phyloP scores from a whole-genome alignment of 306 rosid genomes.

The Alnus rubra region DNA sequence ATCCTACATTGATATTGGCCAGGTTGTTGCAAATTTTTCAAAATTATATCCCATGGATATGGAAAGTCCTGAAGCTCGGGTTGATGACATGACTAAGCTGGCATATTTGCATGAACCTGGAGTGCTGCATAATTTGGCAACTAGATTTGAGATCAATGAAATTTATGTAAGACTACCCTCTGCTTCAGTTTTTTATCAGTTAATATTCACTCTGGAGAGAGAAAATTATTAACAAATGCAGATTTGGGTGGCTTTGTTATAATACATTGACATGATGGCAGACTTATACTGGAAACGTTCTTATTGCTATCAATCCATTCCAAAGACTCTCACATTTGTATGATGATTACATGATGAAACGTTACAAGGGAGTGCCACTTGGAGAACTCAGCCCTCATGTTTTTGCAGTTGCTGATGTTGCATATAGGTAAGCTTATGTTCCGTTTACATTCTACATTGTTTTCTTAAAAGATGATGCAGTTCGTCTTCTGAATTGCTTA shows the following conservation, averaged over 20 bases:
- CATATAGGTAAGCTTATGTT: conserved; percentile 67
- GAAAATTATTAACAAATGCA: conserved; percentile 32
- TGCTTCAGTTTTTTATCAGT: conserved; percentile 32
- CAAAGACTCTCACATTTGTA: conserved; percentile 66
- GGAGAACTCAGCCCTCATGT: conserved; percentile 85
- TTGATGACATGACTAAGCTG: conserved; percentile 91
- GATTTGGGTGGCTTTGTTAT: conserved; percentile 35
- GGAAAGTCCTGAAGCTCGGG: conserved; percentile 62
- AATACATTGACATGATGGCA: conserved; percentile 55
- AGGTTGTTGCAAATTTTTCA: conserved; percentile 73
- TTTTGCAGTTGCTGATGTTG: conserved; percentile 84
- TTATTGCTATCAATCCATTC: conserved; percentile 93
- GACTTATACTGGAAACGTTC: conserved; percentile 96
- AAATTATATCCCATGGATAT: conserved; percentile 70
- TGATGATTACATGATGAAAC: conserved; percentile 62
- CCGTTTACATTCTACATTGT: conserved; percentile 27
- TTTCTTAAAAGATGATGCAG: conserved; percentile 29
- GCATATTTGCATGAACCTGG: conserved; percentile 93
- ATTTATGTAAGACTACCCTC: conserved; percentile 69
- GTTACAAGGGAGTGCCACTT: conserved; percentile 59
- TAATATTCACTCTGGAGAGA: conserved; percentile 31
- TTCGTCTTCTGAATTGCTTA: conserved; percentile 26
- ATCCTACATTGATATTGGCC: conserved; percentile 26
- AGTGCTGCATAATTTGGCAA: conserved; percentile 74
- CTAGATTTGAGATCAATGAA: conserved; percentile 67